These are phyloP conservation scores for Cyathus striatus DNA, from an alignment of 768 basidiomycete species.

Conservation along the genomic window DNA sequence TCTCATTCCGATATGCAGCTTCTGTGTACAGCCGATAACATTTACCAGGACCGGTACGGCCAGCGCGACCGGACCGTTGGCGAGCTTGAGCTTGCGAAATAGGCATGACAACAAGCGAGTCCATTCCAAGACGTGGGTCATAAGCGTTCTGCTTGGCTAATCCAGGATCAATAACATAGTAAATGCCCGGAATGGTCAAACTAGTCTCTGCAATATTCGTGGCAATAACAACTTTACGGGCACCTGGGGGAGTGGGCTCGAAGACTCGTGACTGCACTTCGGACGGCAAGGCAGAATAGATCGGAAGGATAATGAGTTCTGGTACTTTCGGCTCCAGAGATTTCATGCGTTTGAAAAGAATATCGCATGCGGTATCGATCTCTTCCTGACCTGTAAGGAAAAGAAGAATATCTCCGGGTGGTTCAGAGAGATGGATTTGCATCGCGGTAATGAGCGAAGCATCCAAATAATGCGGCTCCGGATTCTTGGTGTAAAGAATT, in stretches of 20 bases:
- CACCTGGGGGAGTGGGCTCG: constrained; percentile 94
- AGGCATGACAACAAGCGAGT: constrained; percentile 96
- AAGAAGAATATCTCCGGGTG: constrained; percentile 91
- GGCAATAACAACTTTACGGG: constrained; percentile 99
- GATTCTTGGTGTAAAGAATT: constrained; percentile 97
- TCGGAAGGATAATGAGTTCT: constrained; percentile 92
- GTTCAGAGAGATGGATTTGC: constrained; percentile 99
- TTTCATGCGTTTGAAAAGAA: constrained; percentile 97
- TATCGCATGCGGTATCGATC: constrained; percentile 97
- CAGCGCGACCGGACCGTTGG: constrained; percentile 93
- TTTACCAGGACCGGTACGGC: constrained; percentile 96
- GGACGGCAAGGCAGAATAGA: constrained; percentile 96
- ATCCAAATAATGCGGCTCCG: constrained; percentile 95
- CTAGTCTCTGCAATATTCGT: constrained; percentile 99
- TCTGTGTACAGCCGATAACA: constrained; percentile 98
- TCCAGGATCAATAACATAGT: constrained; percentile 98
- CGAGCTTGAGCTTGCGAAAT: constrained; percentile 98
- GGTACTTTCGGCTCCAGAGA: constrained; percentile 98
- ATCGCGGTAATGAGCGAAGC: constrained; percentile 98
- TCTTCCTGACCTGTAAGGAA: constrained; percentile 99
- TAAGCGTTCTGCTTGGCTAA: constrained; percentile 99
- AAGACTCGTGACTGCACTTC: constrained; percentile 98
- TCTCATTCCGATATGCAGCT: constrained; percentile 97
- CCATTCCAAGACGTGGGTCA: constrained; percentile 96
- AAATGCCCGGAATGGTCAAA: constrained; percentile 96